Evolutionary conservation across 306 rosid genomes (phyloP), one percentile per base, ranked within the genome.

Genomic region (Acacia acuminata): DNA sequence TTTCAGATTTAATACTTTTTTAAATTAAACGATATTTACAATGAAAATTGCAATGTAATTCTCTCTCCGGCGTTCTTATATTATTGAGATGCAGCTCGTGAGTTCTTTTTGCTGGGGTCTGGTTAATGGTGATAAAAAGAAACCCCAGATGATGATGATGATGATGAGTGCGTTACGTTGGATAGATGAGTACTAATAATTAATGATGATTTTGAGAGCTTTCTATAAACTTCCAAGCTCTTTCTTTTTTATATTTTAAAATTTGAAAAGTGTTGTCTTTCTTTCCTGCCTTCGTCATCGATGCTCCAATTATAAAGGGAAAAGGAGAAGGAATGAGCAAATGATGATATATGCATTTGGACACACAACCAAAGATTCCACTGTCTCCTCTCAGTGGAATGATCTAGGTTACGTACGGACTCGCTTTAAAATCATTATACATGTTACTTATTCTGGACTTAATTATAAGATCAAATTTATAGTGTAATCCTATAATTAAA

Each of bases 61-160:
- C 38, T 63, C 20, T 63, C 40, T 25, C 38, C 0, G 45, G 13
- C 20, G 75, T 82, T 75, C 81, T 79, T 77, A 38, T 72, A n/a
- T n/a, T 69, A 30, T 77, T 44, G 81, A 82, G 88, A 88, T 74
- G 8, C 5, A 2, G 58, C 74, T 73, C 74, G 47, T 75, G 48
- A 66, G 78, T 80, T 80, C 77, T 80, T 88, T 85, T 82, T 82
- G 82, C 82, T 87, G 82, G 82, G 45, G 82, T 75, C 63, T 87
- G 78, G 81, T 84, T 32, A 82, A 85, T 69, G 80, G 76, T 83
- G 90, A 83, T 88, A 80, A 80, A 88, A 88, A 85, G 90, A 85
- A 85, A 85, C 77, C 56, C 65, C 34, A 45, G 75, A 69, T 19
- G 43, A 25, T 0, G 70, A 30, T 0, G 70, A 47, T 47, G 64